These are phyloP conservation scores for Alnus rubra DNA, from an alignment of 306 rosid species.

Conservation along the genomic window DNA sequence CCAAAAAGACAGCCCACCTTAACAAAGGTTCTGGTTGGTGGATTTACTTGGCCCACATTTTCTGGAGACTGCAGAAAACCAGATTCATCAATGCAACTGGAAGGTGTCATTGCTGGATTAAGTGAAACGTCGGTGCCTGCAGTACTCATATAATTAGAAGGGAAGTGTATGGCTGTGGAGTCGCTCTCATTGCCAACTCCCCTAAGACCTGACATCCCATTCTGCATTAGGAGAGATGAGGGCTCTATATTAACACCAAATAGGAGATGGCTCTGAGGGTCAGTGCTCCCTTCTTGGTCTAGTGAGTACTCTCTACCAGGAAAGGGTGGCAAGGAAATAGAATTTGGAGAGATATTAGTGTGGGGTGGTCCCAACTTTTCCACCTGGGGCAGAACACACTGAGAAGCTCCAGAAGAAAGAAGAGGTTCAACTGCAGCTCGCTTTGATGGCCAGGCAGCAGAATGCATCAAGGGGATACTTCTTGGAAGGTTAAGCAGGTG, in stretches of 20 bases:
- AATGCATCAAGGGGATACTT: slow-evolving; percentile 56
- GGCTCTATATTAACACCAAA: slow-evolving; percentile 94
- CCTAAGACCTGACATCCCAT: slow-evolving; percentile 72
- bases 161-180: slow-evolving; percentile 57
- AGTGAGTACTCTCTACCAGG: slow-evolving; percentile 89
- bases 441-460: slow-evolving; percentile 77
- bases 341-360: slow-evolving; percentile 49
- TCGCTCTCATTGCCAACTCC: slow-evolving; percentile 56
- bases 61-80: slow-evolving; percentile 71
- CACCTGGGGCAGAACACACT: slow-evolving; percentile 62
- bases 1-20: slow-evolving; percentile 56
- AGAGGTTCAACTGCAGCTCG: slow-evolving; percentile 84
- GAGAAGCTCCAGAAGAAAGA: slow-evolving; percentile 69
- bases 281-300: slow-evolving; percentile 79
- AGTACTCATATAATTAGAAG: slow-evolving; percentile 67
- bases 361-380: slow-evolving; percentile 73
- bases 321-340: slow-evolving; percentile 84
- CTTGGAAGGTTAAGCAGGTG: slow-evolving; percentile 65
- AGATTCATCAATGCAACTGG: slow-evolving; percentile 64
- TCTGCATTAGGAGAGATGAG: slow-evolving; percentile 76
- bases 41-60: slow-evolving; percentile 60
- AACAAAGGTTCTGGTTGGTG: slow-evolving; percentile 71
- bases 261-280: slow-evolving; percentile 82
- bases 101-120: slow-evolving; percentile 58
- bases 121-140: slow-evolving; percentile 56